Evolutionary conservation across 768 basidiomycete species (phyloP), one percentile per base, ranked within the genome.

Genomic region (Leccinum longicurvipes): DNA sequence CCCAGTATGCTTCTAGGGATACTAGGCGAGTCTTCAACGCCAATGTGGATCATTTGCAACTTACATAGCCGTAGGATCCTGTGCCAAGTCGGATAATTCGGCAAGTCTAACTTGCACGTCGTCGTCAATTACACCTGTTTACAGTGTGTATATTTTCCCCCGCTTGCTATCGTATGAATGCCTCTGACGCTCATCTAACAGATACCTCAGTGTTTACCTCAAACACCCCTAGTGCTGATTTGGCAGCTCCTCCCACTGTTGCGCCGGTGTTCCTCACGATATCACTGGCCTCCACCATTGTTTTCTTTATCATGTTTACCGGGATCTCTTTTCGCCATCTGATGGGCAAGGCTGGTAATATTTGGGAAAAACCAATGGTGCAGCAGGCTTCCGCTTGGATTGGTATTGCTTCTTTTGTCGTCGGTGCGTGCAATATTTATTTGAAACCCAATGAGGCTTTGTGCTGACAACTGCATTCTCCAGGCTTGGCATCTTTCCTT

Each of bases 401-500:
- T 58, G 89, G 89, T 4, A 76, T 91, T 46, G 75, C 85, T 55
- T 86, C 87, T n/a, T 91, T 89, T 69, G 73, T 90, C 63, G 79
- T 87, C 45, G 89, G 89, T 84, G 57, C 29, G 75, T 66, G 11
- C 29, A 41, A 14, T n/a, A 34, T 11, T 8, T 6, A 15, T 39
- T 39, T 39, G 36, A 3, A 39, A 1, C 21, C 11, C 6, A 19
- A 28, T 50, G 7, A 32, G 4, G 25, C 39, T 24, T 50, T 19
- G 17, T 46, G 15, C 59, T 31, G 36, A 55, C 39, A 7, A 50
- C 29, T 47, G 31, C 50, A 17, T 47, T 29, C 15, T 32, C 44
- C 15, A 89, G 89, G 88, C 14, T 68, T 89, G 55, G 83, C 82
- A 3, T 76, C 86, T 9, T 87, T 88, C 73, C 75, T 89, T 19